Conservation (phyloP, 768 basidiomycete species). For the Rhizopogon vesiculosus region DNA sequence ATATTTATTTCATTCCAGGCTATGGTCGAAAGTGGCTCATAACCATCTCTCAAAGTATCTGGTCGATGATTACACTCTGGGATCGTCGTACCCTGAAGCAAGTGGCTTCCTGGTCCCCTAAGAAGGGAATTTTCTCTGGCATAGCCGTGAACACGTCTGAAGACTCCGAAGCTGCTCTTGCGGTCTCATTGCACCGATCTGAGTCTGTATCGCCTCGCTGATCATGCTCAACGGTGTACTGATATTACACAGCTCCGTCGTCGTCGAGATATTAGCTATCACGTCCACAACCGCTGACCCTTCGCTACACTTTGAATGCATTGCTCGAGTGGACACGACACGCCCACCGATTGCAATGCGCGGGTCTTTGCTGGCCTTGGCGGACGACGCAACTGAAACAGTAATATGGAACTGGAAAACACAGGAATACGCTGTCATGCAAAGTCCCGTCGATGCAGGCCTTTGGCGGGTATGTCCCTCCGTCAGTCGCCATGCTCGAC, state of each 20-base stretch:
- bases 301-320: constrained; percentile 23
- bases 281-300: neutral
- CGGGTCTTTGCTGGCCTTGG: constrained; percentile 50
- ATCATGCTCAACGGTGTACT: constrained; percentile 6
- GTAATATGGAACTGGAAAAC: constrained; percentile 54
- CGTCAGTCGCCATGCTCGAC: neutral
- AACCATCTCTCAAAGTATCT: constrained; percentile 54
- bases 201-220: constrained; percentile 34
- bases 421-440: constrained; percentile 41
- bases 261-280: constrained; percentile 27
- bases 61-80: constrained; percentile 57
- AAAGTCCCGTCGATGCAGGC: constrained; percentile 28
- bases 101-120: constrained; percentile 48
- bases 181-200: constrained; percentile 41
- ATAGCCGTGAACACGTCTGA: constrained; percentile 46
- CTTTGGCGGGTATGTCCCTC: constrained; percentile 24
- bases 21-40: constrained; percentile 40
- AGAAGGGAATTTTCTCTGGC: constrained; percentile 48
- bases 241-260: constrained; percentile 9
- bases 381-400: constrained; percentile 47
- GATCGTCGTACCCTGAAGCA: constrained; percentile 27
- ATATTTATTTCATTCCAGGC: constrained; percentile 50
- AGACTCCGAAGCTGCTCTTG: constrained; percentile 42
- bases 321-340: constrained; percentile 32
- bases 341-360: constrained; percentile 44